These are phyloP conservation scores for Hymenoscyphus linearis DNA, from an alignment of 2,329 filamentous ascomycete genomes.

Conservation along the genomic window DNA sequence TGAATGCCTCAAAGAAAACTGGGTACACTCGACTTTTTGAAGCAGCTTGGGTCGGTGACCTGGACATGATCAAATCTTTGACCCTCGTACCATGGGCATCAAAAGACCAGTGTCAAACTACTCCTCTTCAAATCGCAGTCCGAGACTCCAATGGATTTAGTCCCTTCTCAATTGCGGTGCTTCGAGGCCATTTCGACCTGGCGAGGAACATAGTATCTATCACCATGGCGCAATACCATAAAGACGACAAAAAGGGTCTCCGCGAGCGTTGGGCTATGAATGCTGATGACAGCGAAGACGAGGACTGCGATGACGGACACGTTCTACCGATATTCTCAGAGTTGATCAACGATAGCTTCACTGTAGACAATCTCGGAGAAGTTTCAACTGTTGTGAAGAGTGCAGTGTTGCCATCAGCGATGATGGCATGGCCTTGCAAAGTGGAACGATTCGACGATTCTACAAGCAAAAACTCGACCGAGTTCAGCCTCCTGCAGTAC, in stretches of 20 bases:
- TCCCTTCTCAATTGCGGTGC: conserved; percentile 64
- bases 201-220: conserved; percentile 67
- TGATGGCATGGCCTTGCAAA: conserved; percentile 42
- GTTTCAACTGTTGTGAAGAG: conserved; percentile 65
- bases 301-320: conserved; percentile 16
- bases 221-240: conserved; percentile 59
- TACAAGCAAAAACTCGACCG: not conserved
- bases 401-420: conserved; percentile 45
- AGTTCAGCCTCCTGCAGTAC: conserved; percentile 17
- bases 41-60: conserved; percentile 66
- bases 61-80: conserved; percentile 58
- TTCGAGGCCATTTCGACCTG: conserved; percentile 58
- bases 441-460: conserved; percentile 32
- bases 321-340: conserved; percentile 46
- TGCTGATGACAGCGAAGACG: conserved; percentile 36
- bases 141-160: conserved; percentile 39
- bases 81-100: conserved; percentile 54
- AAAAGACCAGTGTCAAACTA: conserved; percentile 42
- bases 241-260: conserved; percentile 36
- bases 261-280: conserved; percentile 36
- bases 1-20: conserved; percentile 47
- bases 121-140: conserved; percentile 60
- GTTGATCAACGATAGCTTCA: conserved; percentile 62
- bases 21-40: conserved; percentile 67
- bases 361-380: conserved; percentile 70